Base-by-base conservation (phyloP, 164 flowering plant species). In the Vitis vinifera region DNA sequence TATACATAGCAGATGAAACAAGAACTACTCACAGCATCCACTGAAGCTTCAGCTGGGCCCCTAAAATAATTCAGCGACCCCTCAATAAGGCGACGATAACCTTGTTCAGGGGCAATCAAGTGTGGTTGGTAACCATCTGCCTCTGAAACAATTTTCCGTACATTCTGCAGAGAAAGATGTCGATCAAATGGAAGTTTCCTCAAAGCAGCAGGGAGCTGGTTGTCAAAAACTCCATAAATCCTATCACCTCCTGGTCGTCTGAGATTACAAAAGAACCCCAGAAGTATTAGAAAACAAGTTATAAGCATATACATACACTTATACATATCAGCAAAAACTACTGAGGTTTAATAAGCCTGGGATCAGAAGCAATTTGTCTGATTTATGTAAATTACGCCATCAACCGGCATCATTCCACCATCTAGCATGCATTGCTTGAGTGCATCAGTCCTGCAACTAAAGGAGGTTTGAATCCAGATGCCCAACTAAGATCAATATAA, bases 161-260 rank as follows among this genome's bases (percentile, higher is more conserved):
- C 87, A 71, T 77, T 83, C 70, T 83, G 82, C 48, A 75, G 19
- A n/a, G 85, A 77, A 53, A 81, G 83, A 71, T 81, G 85, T 11
- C 83, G 73, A 64, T 84, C 87, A 76, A 81, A 76, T 48, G 81
- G 87, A 65, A 84, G 83, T 76, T 78, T 84, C 72, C 73, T 79
- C 59, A 84, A 55, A 53, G 87, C 87, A 77, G 87, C 85, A 44
- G 87, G 87, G 19, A 84, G 82, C 76, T 81, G 84, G 68, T 84
- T 75, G 76, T 84, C 87, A 70, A 84, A 84, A 52, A 84, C 85
- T 8, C 81, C 78, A 72, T 84, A 84, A 53, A 84, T 84, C 12
- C 81, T 71, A 74, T 84, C 87, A 76, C 87, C 87, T 14, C 87
- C 87, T 65, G 85, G 78, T 55, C 87, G 80, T 78, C 85, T 84